Evolutionary conservation across 2,329 filamentous ascomycete species (phyloP), one percentile per base, ranked within the genome.

Genomic region (Plenodomus tracheiphilus): DNA sequence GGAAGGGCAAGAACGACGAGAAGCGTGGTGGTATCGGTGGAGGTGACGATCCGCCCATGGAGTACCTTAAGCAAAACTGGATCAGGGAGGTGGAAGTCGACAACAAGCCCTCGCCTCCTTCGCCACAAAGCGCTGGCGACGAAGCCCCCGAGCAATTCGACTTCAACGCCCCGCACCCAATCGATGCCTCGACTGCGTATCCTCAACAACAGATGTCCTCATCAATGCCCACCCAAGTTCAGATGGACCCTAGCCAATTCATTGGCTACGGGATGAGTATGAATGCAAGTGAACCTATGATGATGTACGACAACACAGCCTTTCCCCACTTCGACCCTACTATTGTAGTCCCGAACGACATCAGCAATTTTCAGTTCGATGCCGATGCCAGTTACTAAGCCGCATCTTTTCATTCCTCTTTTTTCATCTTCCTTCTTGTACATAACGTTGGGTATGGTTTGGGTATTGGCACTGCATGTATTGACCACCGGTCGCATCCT

Each of bases 11-110:
- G 64, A 79, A 81, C 48, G 81, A 80, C 53, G 80, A 85, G 69
- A 79, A 81, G 59, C 75, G 83, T 40, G 82, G 82, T 41, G 83
- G 82, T 19, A 85, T 84, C 58, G 82, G 82, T 9, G 83, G 83
- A 34, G 82, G 83, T n/a, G 81, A 84, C 53, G 73, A 80, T 53
- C 83, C 83, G 3, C 74, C 81, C 1, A 85, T 86, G 77, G 82
- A 85, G 28, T 75, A 77, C 41, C 72, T 85, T 51, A 84, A 83
- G 65, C 74, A 79, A 45, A 59, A 74, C 47, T 86, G 82, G 82
- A 82, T 86, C 73, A 73, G 76, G 53, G 80, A 85, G 69, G 75
- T 80, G 41, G 77, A 81, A 46, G 81, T 82, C 17, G 54, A 54
- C 28, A 65, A 69, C 49, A 59, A 56, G 40, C 39, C 47, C 8